Evolutionary conservation across 2,329 filamentous ascomycete genomes (phyloP).

Genomic region (Alternaria viburni): DNA sequence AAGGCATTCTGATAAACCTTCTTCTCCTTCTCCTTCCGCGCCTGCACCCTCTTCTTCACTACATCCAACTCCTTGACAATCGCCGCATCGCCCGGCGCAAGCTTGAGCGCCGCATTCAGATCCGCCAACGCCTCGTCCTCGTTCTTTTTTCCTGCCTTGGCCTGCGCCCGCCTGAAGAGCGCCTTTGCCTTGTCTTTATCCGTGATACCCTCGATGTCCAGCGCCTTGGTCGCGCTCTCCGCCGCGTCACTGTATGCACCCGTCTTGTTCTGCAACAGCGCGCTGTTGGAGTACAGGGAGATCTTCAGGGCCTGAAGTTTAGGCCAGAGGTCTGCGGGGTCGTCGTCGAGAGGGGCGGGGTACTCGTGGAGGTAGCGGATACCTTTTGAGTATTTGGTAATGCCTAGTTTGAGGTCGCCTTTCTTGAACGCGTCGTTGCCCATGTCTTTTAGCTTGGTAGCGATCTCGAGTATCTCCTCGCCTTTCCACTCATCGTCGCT

Average conservation of each 20-base stretch:
- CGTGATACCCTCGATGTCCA: slow-evolving; percentile 67
- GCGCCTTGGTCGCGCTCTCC: slow-evolving; percentile 73
- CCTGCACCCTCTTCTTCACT: slow-evolving; percentile 78
- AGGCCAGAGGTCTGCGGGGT: slow-evolving; percentile 69
- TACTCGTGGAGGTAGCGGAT: slow-evolving; percentile 88
- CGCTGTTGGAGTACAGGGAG: slow-evolving; percentile 85
- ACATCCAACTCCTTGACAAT: slow-evolving; percentile 75
- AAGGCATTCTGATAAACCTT: slow-evolving; percentile 94
- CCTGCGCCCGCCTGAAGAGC: slow-evolving; percentile 79
- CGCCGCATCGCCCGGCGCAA: slow-evolving; percentile 71
- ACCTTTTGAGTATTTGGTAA: slow-evolving; percentile 95
- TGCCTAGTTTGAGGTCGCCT: slow-evolving; percentile 70
- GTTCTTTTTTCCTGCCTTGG: slow-evolving; percentile 78
- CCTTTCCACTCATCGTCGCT: slow-evolving; percentile 67
- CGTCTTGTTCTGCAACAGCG: slow-evolving; percentile 84
- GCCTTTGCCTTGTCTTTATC: slow-evolving; percentile 89
- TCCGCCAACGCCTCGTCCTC: slow-evolving; percentile 72
- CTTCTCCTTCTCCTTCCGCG: slow-evolving; percentile 85
- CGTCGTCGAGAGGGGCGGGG: slow-evolving; percentile 71
- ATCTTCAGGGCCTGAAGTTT: slow-evolving; percentile 79
- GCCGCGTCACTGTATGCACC: slow-evolving; percentile 72
- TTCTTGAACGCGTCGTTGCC: slow-evolving; percentile 93
- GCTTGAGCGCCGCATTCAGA: slow-evolving; percentile 53
- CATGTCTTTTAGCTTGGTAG: slow-evolving; percentile 83
- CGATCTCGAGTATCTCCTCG: slow-evolving; percentile 75